A percentile compares a stretch with the other conserved stretches of the same genome.
These are phyloP conservation scores for Gossypium thurberi DNA, from an alignment of 345 rosid genomes.

Conservation along the genomic window DNA sequence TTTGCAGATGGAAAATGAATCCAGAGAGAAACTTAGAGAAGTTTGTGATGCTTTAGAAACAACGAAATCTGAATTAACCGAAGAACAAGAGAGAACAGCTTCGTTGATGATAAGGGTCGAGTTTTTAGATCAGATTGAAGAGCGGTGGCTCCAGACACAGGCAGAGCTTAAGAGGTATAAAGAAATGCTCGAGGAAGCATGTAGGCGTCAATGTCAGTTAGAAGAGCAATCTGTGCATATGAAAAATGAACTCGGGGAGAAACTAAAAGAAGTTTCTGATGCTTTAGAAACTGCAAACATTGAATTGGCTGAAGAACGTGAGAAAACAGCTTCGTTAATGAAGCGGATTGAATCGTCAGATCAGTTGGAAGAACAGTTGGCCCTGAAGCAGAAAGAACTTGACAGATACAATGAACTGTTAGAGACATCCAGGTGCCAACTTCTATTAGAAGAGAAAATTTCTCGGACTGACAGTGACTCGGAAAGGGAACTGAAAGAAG, in stretches of 20 bases:
- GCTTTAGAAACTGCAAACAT: constrained; percentile 35
- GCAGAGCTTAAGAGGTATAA: constrained; percentile 30
- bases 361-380: constrained; percentile 21
- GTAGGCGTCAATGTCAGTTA: constrained; percentile 22
- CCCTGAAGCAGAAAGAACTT: constrained; percentile 24
- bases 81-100: constrained; percentile 35
- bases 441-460: constrained; percentile 30
- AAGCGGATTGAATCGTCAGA: constrained; percentile 19
- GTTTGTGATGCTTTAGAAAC: constrained; percentile 40
- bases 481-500: constrained; percentile 32
- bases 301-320: constrained; percentile 34
- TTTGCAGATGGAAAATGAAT: background rate
- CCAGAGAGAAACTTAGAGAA: constrained; percentile 27
- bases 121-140: constrained; percentile 26
- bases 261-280: constrained; percentile 29
- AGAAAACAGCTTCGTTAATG: constrained; percentile 24
- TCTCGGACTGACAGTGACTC: constrained; percentile 22
- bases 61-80: constrained; percentile 36
- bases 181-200: constrained; percentile 43
- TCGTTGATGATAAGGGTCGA: constrained; percentile 26
- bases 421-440: constrained; percentile 29
- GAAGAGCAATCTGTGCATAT: constrained; percentile 34
- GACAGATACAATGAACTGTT: constrained; percentile 35
- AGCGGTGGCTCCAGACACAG: constrained; percentile 26
- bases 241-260: constrained; percentile 33